Evolutionary conservation across 225 moss, liverwort and hornwort species (phyloP).

Genomic region (Bryum argenteum): DNA sequence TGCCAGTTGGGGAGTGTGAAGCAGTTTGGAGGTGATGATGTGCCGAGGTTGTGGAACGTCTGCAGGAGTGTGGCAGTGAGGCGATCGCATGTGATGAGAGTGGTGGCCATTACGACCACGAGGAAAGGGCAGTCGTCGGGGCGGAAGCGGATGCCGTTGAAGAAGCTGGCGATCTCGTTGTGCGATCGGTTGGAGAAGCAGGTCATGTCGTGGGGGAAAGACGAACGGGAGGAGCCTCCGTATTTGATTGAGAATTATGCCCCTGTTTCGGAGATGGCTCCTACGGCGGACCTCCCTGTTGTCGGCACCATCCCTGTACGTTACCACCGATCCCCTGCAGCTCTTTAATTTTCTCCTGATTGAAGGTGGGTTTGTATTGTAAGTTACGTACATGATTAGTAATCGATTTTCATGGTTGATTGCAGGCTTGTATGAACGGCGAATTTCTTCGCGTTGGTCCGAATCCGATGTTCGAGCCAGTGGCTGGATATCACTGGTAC

Average conservation of each 20-base stretch:
- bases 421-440: constrained; percentile 48
- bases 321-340: not conserved
- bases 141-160: not conserved
- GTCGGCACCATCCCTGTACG: constrained; percentile 37
- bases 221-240: not conserved
- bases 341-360: no score
- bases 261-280: constrained; percentile 40
- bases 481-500: constrained; percentile 45
- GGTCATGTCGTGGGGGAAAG: constrained; percentile 14
- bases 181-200: constrained; percentile 34
- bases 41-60: no score
- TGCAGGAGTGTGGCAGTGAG: no score
- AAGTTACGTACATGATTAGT: not conserved
- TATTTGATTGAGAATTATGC: constrained; percentile 32
- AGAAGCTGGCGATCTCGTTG: constrained; percentile 3
- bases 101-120: not conserved
- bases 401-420: not conserved
- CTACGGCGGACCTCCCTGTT: constrained; percentile 21
- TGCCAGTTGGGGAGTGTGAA: no score
- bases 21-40: no score
- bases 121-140: no score
- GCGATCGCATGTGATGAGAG: not conserved
- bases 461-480: constrained; percentile 44
- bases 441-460: constrained; percentile 44
- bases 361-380: not conserved